Evolutionary conservation across 2,329 filamentous ascomycete species (phyloP).

Genomic region (Thelonectria blattea): DNA sequence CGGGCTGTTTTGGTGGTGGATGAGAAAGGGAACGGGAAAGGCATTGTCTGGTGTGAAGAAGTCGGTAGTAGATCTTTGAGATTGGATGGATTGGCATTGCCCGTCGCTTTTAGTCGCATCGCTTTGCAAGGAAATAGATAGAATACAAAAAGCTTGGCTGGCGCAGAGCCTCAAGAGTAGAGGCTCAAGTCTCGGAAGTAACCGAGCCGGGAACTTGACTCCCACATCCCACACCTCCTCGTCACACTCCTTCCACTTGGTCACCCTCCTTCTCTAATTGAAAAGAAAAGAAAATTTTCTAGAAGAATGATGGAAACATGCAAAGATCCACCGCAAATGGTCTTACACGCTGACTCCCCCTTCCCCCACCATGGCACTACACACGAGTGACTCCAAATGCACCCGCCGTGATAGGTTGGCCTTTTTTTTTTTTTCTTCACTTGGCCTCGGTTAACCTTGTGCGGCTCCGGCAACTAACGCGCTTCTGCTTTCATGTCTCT

Average conservation of each 20-base stretch:
- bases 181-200: neutral
- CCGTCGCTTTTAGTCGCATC: neutral
- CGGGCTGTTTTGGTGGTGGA: too few species aligned
- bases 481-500: neutral
- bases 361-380: slow-evolving; percentile 11
- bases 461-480: slow-evolving; percentile 11
- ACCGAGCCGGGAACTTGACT: neutral
- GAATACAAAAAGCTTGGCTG: neutral
- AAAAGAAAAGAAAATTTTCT: slow-evolving; percentile 15
- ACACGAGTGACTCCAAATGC: slow-evolving; percentile 10
- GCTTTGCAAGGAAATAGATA: neutral
- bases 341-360: neutral
- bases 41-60: neutral
- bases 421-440: neutral
- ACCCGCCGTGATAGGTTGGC: slow-evolving; percentile 16
- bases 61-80: neutral
- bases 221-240: neutral
- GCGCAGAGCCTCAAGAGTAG: neutral
- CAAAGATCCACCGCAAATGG: slow-evolving; percentile 6
- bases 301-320: slow-evolving; percentile 19
- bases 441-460: neutral
- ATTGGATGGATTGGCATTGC: neutral
- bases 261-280: neutral
- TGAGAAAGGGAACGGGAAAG: neutral
- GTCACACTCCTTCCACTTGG: too few species aligned